Base-by-base conservation (phyloP, 371 early-diverging fungal species). In the Mortierella polycephala region DNA sequence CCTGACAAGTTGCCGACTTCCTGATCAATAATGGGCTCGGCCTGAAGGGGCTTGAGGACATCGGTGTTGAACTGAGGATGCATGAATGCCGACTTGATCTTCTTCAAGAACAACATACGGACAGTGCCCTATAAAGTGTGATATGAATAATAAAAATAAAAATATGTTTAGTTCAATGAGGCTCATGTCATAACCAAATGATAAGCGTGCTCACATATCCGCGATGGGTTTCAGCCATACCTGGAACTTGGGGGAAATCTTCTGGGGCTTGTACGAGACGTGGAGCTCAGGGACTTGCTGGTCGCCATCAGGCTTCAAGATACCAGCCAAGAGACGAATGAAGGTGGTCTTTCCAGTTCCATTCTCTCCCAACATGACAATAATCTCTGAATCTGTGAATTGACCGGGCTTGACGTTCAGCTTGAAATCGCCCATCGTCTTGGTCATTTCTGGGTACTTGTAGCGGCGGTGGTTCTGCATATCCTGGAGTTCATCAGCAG, bases 331-430 rank as follows among this genome's bases (percentile, higher is more conserved):
- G 85, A 99, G 86, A 61, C 93, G 93, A 65, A 99, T 98, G 80
- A 99, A 96, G 41, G 99, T 99, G 30, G 99, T 99, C 89, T 99
- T 98, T 75, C 99, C 99, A 49, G 99, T 99, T 71, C 99, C 99
- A 90, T 99, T 99, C 87, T 99, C 96, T 82, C 99, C 99, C 83
- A 99, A 88, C 94, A 99, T 96, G 76, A 99, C 99, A 81, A 99
- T 88, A 77, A 99, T 99, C 86, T 99, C 99, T 41, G 99, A 98
- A 77, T 98, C 96, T 51, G 94, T 94, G 85, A 99, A 99, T 63
- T 90, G 86, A 71, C 99, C 99, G 23, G 84, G 84, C 55, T 94
- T 81, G 46, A 99, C 93, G 12, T 86, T 83, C 69, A 99, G 87
- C 60, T 87, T 86, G 88, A 99, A 99, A 67, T 91, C 89, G 60